Evolutionary conservation across 2,329 filamentous ascomycete genomes (phyloP).

Genomic region (Ceratocystis albifundus): DNA sequence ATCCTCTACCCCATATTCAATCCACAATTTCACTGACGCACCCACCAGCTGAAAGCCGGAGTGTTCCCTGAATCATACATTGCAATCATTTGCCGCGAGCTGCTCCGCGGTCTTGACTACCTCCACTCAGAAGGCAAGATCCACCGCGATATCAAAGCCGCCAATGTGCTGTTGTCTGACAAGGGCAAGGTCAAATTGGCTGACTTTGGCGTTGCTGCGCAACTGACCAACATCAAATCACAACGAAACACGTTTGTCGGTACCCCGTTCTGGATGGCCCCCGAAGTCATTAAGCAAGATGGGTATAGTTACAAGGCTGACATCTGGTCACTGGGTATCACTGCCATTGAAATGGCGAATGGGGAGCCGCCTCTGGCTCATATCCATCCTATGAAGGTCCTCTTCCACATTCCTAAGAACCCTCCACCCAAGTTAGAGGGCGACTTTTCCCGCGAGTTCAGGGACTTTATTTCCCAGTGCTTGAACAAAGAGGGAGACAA

Average conservation of each 20-base stretch:
- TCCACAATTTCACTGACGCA: constrained; percentile 19
- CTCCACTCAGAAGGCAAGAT: constrained; percentile 91
- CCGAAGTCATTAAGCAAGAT: constrained; percentile 83
- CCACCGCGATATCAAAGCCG: constrained; percentile 92
- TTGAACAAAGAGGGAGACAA: constrained; percentile 83
- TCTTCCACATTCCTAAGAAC: constrained; percentile 85
- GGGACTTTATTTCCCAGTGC: constrained; percentile 84
- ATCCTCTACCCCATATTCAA: constrained; percentile 21
- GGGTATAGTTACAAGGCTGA: constrained; percentile 79
- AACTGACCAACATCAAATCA: constrained; percentile 94
- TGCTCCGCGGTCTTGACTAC: constrained; percentile 83
- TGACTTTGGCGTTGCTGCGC: constrained; percentile 93
- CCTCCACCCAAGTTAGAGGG: constrained; percentile 74
- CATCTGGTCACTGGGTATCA: constrained; percentile 87
- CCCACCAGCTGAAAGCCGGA: constrained; percentile 67
- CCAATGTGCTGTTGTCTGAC: constrained; percentile 87
- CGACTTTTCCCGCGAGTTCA: constrained; percentile 78
- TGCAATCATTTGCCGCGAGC: constrained; percentile 84
- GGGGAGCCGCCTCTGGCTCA: constrained; percentile 80
- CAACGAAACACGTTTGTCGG: constrained; percentile 96
- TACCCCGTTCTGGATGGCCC: constrained; percentile 95
- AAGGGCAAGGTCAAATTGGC: constrained; percentile 87
- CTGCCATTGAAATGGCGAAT: constrained; percentile 76
- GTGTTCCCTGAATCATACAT: constrained; percentile 82
- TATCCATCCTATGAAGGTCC: constrained; percentile 85